These are phyloP conservation scores for Irpex sp. DNA, from an alignment of 1,284 basidiomycete species.

Conservation along the genomic window DNA sequence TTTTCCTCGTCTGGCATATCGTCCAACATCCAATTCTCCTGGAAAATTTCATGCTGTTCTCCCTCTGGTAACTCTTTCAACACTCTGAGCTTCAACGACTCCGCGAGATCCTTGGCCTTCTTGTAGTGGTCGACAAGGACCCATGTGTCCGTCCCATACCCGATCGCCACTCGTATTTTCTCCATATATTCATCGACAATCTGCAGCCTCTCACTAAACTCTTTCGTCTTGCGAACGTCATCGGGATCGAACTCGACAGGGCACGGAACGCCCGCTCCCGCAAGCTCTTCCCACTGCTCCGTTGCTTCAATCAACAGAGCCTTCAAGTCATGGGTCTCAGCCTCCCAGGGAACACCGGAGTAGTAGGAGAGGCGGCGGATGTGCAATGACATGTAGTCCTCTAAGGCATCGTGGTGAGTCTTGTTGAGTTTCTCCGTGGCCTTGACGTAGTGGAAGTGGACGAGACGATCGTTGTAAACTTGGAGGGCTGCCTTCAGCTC, in stretches of 20 bases:
- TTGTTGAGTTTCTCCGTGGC: conserved; percentile 39
- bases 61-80: not conserved
- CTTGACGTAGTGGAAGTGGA: conserved; percentile 43
- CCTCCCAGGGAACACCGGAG: conserved; percentile 42
- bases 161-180: not conserved
- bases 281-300: conserved; percentile 34
- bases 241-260: conserved; percentile 37
- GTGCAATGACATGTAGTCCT: conserved; percentile 31
- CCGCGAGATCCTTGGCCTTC: not conserved
- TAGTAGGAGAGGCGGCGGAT: conserved; percentile 36
- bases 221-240: conserved; percentile 29
- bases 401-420: conserved; percentile 33
- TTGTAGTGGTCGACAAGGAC: not conserved
- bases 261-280: conserved; percentile 31
- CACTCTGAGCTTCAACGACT: not conserved
- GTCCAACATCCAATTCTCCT: not conserved
- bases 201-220: not conserved
- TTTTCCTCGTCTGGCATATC: not conserved
- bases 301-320: conserved; percentile 36
- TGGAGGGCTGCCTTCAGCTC: conserved; percentile 19
- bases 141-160: not conserved
- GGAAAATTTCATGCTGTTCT: not conserved
- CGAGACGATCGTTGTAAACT: conserved; percentile 32
- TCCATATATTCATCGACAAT: not conserved
- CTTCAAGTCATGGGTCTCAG: conserved; percentile 41